Base-by-base conservation (phyloP, 2,329 filamentous ascomycete species). In the Cytospora chrysosperma region DNA sequence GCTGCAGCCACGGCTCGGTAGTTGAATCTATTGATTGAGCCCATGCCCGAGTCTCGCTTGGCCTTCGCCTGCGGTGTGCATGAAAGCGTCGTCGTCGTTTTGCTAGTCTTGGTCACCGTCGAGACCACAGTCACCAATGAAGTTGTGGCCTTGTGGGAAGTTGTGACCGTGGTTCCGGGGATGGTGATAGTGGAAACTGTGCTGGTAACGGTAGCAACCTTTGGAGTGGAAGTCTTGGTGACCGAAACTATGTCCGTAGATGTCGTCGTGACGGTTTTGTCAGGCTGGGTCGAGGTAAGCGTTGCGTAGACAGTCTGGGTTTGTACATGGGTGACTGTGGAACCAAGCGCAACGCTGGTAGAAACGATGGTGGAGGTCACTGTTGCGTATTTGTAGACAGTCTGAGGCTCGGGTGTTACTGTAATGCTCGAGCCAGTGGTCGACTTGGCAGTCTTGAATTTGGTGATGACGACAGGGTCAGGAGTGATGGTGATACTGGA, bases 161-260 rank as follows among this genome's bases (percentile, higher is more conserved):
- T 70, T 7, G 56, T 66, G 4, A 63, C 43, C 28, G 65, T 61
- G 6, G 52, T 62, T 21, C 55, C 64, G 24, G 56, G 47, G 21
- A 68, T 58, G 13, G 65, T 66, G 37, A 59, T 62, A 37, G 72
- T 73, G 15, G 73, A 71, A 21, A 47, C 40, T 13, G 72, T 69
- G 60, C 71, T 70, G n/a, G 71, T 75, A 13, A 70, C 63, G n/a
- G 72, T 74, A 5, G 67, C 67, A 2, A 68, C 69, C 59, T 72
- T 71, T 15, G 69, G 67, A 4, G 70, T 21, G 19, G 40, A 47
- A 21, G 40, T 47, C 70, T 5, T 69, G 56, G 1, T 53, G 50
- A 28, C 15, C 9, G 50, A 28, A 28, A 7, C n/a, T n/a, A 21
- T 28, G 13, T 53, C 15, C 50, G 24, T 53, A 12, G 50, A 28